Evolutionary conservation across 768 basidiomycete genomes (phyloP).

Genomic region (Lactifluus hygrophoroides): DNA sequence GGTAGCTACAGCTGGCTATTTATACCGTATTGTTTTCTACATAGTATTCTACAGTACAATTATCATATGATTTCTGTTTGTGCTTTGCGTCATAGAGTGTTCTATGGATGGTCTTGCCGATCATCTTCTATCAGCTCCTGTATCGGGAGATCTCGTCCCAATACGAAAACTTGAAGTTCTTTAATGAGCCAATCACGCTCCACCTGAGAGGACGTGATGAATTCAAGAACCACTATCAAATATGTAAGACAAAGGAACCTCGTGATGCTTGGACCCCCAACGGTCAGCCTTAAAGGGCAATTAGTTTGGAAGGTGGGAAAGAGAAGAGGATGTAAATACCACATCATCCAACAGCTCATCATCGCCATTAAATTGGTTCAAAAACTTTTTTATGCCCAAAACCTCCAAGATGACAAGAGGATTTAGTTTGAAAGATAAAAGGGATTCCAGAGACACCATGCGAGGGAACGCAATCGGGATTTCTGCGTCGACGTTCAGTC

Average conservation of each 20-base stretch:
- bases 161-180: constrained; percentile 70
- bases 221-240: background rate
- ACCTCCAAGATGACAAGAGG: constrained; percentile 71
- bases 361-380: constrained; percentile 87
- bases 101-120: no score
- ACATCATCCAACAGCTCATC: constrained; percentile 92
- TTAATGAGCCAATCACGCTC: constrained; percentile 88
- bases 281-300: constrained; percentile 63
- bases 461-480: constrained; percentile 89
- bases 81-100: no score
- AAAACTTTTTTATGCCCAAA: constrained; percentile 74
- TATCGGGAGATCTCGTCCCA: no score
- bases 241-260: constrained; percentile 37
- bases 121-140: no score
- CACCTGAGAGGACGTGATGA: constrained; percentile 37
- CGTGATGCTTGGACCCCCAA: constrained; percentile 78
- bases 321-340: constrained; percentile 31
- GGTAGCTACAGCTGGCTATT: no score
- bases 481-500: constrained; percentile 30
- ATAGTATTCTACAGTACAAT: no score
- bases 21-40: no score
- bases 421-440: constrained; percentile 76
- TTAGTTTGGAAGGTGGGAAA: background rate
- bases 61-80: no score
- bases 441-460: constrained; percentile 78